Base-by-base conservation (phyloP, 305 asterid genomes). In the Fraxinus platypoda region DNA sequence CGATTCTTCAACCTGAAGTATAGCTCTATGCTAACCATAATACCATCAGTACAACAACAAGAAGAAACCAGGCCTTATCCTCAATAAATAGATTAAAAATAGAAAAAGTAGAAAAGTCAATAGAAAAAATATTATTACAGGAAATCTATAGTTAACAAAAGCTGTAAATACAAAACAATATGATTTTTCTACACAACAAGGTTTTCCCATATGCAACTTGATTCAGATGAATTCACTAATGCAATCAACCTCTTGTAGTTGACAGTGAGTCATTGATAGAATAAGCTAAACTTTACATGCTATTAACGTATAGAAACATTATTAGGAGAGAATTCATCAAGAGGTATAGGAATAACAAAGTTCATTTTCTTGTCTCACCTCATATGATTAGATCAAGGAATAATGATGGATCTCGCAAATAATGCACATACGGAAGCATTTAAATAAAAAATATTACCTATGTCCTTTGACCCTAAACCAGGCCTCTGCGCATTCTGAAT, bases 381-480 rank as follows among this genome's bases (percentile, higher is more conserved):
- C 25, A 5, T 6, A 54, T 54, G 66, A 6, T 1, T 54, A 54
- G 25, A 54, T 54, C 66, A 6, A 54, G 19, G 19, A 19, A 54
- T 6, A 17, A 54, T 2, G 9, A n/a, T 4, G 25, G 66, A 54
- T 54, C 23, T 17, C 6, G 66, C 66, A 54, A 54, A 54, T 54
- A 19, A 54, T 54, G 66, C 66, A 54, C 49, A 54, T 54, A 54
- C 1, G 26, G 57, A 46, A 46, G 73, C 34, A 64, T 25, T 64
- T 25, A 25, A 23, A 64, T 2, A 46, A 17, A 57, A 57, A n/a
- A 1, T 35, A 41, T 78, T 83, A 94, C 97, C 97, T 91, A 81
- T 93, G 91, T 12, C 98, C 98, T 81, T 84, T 91, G n/a, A 91
- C 88, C 83, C 86, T 91, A 82, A 95, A 95, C 98, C 98, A 95